Evolutionary conservation across 441 rosid genomes (phyloP), one percentile per base, ranked within the genome.

Genomic region (Iberis amara): DNA sequence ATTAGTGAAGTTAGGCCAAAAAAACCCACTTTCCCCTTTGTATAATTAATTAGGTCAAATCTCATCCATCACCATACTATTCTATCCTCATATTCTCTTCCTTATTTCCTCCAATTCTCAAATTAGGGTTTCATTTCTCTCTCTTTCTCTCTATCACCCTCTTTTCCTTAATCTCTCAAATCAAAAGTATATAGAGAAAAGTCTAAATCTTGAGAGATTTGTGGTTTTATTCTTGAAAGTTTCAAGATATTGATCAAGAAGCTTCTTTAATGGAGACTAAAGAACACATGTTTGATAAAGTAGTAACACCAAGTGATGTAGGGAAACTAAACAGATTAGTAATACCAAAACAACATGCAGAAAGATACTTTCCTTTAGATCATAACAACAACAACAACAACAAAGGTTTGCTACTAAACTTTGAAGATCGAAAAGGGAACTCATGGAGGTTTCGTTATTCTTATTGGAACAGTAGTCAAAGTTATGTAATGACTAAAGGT

Each of bases 291-390:
- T 89, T 89, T 31, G 95, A 85, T 52, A 89, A 89, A 57, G 77
- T 83, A 7, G 92, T 89, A 5, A 85, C 92, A 5, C 96, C 96
- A 0, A 89, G 96, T 69, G 95, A 89, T 39, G 95, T 89, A 10
- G 95, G 96, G 37, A 89, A 89, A 77, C 73, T 89, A 63, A 89
- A 89, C 66, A 79, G 96, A n/a, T 70, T 85, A 11, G 96, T 89
- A 52, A 85, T 85, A 11, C 95, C 95, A 3, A 89, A 89, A 57
- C 95, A 85, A 53, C 92, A 89, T 64, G 95, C 97, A 1, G 97
- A 85, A 70, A 89, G 79, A 65, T 84, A 89, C 77, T 83, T 89
- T 53, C 97, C 97, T 2, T 51, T 83, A 51, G 51, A 50, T 11
- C 48, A 47, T 18, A 31, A 6, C 56, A 4, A 27, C 62, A 47